Evolutionary conservation across 2,329 filamentous ascomycete genomes (phyloP).

Genomic region (Calonectria leucothoes): DNA sequence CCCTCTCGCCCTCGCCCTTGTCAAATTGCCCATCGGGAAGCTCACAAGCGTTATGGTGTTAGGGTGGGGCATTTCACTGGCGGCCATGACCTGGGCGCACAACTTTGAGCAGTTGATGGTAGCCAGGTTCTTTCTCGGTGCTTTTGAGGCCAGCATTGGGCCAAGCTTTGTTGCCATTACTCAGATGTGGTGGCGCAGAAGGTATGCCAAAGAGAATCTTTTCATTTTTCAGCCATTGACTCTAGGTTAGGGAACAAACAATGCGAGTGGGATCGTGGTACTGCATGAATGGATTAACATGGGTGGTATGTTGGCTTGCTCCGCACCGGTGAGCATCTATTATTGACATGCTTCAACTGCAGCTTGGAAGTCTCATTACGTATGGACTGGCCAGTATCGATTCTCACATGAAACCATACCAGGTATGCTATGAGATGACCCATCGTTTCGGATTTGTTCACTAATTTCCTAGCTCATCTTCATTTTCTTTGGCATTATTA

Average conservation of each 20-base stretch:
- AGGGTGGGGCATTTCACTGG: conserved; percentile 64
- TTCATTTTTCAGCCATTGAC: conserved; percentile 13
- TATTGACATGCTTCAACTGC: not conserved
- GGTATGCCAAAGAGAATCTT: conserved; percentile 33
- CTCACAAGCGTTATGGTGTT: conserved; percentile 68
- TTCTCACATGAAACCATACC: conserved; percentile 58
- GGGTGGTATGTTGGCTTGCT: conserved; percentile 53
- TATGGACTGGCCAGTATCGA: conserved; percentile 70
- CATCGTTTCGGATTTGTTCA: not conserved
- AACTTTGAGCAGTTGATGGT: conserved; percentile 62
- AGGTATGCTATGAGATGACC: conserved; percentile 47
- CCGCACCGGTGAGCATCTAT: not conserved
- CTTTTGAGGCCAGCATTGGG: conserved; percentile 62
- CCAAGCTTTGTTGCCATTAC: conserved; percentile 69
- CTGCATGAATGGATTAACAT: conserved; percentile 69
- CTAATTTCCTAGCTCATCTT: conserved; percentile 56
- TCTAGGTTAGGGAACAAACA: conserved; percentile 61
- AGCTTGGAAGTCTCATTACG: conserved; percentile 65
- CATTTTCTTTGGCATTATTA: conserved; percentile 64
- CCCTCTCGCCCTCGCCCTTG: conserved; percentile 65
- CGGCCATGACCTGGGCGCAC: conserved; percentile 63
- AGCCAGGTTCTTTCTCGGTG: conserved; percentile 66
- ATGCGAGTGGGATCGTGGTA: conserved; percentile 69
- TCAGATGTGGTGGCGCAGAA: conserved; percentile 71
- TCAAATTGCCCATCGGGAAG: conserved; percentile 71